Percentiles rank a stretch among this genome's conserved stretches.
phyloP scores from a whole-genome alignment of 2,329 filamentous ascomycete species.

The Malbranchea zuffiana region DNA sequence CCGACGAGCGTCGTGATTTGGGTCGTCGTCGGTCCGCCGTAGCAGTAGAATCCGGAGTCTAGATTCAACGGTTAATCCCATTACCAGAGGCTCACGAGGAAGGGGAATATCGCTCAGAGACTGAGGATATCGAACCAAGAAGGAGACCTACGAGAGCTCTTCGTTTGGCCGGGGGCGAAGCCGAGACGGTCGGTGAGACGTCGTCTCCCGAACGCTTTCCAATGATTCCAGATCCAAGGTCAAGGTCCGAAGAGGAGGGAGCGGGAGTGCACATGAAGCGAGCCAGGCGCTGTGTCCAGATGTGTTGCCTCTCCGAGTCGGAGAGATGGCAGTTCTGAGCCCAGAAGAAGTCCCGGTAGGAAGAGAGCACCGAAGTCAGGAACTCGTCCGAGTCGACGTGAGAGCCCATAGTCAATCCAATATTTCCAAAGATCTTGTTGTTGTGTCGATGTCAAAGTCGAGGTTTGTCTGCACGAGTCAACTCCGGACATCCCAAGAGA shows the following conservation, averaged over 20 bases:
- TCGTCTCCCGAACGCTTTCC: constrained; percentile 36
- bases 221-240: constrained; percentile 23
- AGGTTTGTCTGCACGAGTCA: no score
- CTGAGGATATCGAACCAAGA: constrained; percentile 26
- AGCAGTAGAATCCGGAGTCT: constrained; percentile 14
- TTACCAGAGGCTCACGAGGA: no score
- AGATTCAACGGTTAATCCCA: constrained; percentile 12
- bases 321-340: constrained; percentile 31
- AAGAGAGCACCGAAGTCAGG: constrained; percentile 32
- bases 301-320: constrained; percentile 31
- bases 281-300: constrained; percentile 31
- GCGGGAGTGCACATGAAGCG: constrained; percentile 26
- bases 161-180: constrained; percentile 32
- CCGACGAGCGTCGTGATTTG: no score
- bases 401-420: constrained; percentile 24
- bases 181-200: constrained; percentile 30
- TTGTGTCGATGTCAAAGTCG: no score
- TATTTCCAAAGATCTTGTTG: no score
- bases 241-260: constrained; percentile 8
- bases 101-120: constrained; percentile 17
- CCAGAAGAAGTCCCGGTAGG: constrained; percentile 34
- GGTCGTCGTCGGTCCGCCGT: no score
- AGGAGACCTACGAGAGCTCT: constrained; percentile 38
- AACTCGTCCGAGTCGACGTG: constrained; percentile 29
- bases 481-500: no score